Evolutionary conservation across 169 alveolate genomes (phyloP).

Genomic region (Plasmodium cynomolgi): DNA sequence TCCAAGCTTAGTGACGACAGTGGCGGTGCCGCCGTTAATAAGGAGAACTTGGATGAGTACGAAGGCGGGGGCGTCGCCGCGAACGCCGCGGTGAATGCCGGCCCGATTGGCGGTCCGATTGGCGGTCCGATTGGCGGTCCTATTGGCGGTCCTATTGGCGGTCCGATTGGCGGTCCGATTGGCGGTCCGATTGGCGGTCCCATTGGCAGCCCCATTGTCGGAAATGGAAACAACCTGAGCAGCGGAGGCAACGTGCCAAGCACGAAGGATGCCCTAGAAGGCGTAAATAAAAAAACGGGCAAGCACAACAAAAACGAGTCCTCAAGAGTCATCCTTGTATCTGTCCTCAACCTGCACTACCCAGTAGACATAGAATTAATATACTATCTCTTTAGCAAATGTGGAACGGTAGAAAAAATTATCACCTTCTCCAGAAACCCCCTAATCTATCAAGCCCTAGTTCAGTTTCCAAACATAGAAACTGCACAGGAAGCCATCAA

Average conservation of each 20-base stretch:
- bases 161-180: not conserved
- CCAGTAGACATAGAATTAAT: conserved; percentile 84
- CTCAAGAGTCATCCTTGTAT: conserved; percentile 77
- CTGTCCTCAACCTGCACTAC: conserved; percentile 78
- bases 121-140: not conserved
- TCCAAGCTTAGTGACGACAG: conserved; percentile 11
- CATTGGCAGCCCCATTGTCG: not conserved
- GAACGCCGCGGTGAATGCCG: not conserved
- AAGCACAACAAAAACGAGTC: conserved; percentile 51
- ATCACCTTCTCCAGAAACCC: conserved; percentile 79
- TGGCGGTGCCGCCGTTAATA: not conserved
- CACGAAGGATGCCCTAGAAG: not conserved
- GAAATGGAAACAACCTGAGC: not conserved
- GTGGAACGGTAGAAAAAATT: conserved; percentile 78
- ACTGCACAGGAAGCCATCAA: conserved; percentile 80
- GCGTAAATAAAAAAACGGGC: conserved; percentile 2
- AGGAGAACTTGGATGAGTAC: not conserved
- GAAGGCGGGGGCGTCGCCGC: not conserved
- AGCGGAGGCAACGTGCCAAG: not conserved
- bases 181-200: not conserved
- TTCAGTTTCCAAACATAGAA: conserved; percentile 74
- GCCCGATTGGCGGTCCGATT: not conserved
- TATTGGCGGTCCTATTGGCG: not conserved
- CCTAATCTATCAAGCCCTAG: conserved; percentile 79
- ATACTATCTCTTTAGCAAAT: conserved; percentile 79